phyloP scores from a whole-genome alignment of 2,329 filamentous ascomycete genomes.

The Paradendryphiella salina region DNA sequence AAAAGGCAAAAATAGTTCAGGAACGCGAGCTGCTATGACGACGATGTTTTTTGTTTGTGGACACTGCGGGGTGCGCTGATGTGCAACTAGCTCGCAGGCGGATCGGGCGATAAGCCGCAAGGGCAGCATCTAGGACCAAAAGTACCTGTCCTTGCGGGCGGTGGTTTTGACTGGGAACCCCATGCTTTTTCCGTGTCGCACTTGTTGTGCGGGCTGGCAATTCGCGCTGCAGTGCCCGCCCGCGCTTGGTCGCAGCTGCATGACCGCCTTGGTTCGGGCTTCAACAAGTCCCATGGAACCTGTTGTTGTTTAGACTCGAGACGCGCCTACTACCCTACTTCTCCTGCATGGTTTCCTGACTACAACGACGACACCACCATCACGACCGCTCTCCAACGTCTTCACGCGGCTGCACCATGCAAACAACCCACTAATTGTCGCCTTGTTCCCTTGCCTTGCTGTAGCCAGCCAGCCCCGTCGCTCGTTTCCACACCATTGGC shows the following conservation, averaged over 20 bases:
- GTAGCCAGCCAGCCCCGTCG: slow-evolving; percentile 24
- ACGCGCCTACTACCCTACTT: slow-evolving; percentile 13
- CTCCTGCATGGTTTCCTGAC: slow-evolving; percentile 11
- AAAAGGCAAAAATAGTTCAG: neutral
- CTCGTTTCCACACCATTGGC: slow-evolving; percentile 36
- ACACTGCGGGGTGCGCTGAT: slow-evolving; percentile 10
- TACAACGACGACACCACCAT: slow-evolving; percentile 9
- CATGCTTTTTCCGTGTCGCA: slow-evolving; percentile 25
- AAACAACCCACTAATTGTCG: slow-evolving; percentile 15
- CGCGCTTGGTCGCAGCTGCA: slow-evolving; percentile 31
- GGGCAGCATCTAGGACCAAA: slow-evolving; percentile 16
- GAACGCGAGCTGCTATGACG: slow-evolving; percentile 6
- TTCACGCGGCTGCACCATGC: slow-evolving; percentile 28
- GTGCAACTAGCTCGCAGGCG: slow-evolving; percentile 7
- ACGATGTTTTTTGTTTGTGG: slow-evolving; percentile 13
- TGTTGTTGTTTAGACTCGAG: slow-evolving; percentile 14
- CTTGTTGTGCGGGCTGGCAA: slow-evolving; percentile 28
- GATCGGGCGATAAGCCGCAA: slow-evolving; percentile 7
- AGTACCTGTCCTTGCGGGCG: slow-evolving; percentile 22
- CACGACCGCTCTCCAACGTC: slow-evolving; percentile 12
- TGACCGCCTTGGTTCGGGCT: slow-evolving; percentile 24
- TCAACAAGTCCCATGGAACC: slow-evolving; percentile 8
- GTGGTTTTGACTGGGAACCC: slow-evolving; percentile 14
- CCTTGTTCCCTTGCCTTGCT: slow-evolving; percentile 10
- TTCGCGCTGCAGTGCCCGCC: slow-evolving; percentile 31